Conservation (phyloP, 2,329 filamentous ascomycete species). For the Penicillium vulpinum region DNA sequence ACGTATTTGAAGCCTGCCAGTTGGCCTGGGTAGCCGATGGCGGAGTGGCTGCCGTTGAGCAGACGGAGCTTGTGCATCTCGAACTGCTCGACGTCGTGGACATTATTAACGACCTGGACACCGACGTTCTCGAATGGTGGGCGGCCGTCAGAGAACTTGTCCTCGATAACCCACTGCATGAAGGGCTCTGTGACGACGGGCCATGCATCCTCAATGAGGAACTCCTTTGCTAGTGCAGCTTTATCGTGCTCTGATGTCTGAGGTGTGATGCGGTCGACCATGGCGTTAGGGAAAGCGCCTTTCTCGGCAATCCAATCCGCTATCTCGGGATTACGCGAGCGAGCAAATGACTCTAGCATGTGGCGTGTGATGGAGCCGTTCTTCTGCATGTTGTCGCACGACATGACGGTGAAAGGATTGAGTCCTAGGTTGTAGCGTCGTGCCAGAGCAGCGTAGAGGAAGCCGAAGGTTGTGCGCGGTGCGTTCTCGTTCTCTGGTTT, state of each 20-base stretch:
- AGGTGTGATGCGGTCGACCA: slow-evolving; percentile 59
- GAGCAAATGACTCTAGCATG: slow-evolving; percentile 55
- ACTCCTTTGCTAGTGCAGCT: slow-evolving; percentile 44
- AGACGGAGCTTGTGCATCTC: slow-evolving; percentile 60
- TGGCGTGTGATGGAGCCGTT: slow-evolving; percentile 55
- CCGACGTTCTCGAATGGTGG: slow-evolving; percentile 56
- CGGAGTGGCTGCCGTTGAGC: slow-evolving; percentile 56
- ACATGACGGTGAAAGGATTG: slow-evolving; percentile 56
- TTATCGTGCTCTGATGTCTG: slow-evolving; percentile 52
- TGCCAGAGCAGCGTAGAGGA: slow-evolving; percentile 54
- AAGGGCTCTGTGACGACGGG: slow-evolving; percentile 59
- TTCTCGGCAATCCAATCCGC: slow-evolving; percentile 53
- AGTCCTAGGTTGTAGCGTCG: slow-evolving; percentile 49
- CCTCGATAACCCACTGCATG: slow-evolving; percentile 59
- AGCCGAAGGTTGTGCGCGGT: slow-evolving; percentile 54
- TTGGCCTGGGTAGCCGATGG: slow-evolving; percentile 54
- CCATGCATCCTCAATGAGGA: slow-evolving; percentile 54
- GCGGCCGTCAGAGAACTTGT: slow-evolving; percentile 54
- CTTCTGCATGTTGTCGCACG: slow-evolving; percentile 60
- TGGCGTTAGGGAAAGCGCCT: slow-evolving; percentile 56
- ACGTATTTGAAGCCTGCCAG: slow-evolving; percentile 57
- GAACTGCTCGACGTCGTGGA: slow-evolving; percentile 56
- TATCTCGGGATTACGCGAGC: slow-evolving; percentile 49
- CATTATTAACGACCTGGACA: slow-evolving; percentile 54
- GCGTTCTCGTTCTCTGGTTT: slow-evolving; percentile 42